Base-by-base conservation (phyloP, 176 grass and related monocot genomes). In the Ampelocalamus luodianensis region DNA sequence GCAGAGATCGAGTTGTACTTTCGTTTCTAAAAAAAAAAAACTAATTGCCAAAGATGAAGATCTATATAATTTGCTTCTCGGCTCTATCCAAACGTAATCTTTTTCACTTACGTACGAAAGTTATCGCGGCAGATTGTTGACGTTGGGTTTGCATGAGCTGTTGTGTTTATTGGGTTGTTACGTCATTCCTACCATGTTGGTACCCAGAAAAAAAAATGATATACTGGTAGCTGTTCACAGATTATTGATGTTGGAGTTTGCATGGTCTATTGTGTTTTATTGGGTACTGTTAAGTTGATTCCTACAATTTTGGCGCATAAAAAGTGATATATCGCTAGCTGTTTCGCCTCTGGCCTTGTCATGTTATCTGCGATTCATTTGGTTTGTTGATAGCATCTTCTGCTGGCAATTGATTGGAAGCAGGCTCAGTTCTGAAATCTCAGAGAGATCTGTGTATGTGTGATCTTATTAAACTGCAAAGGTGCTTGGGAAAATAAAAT, bases 31-130 rank as follows among this genome's bases (percentile, higher is more conserved):
- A n/a, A n/a, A n/a, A n/a, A n/a, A n/a, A n/a, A n/a, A n/a, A n/a
- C n/a, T n/a, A n/a, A 54, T 40, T 75, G 14, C 8, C 14, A 64
- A 8, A 65, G 32, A 64, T 84, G 29, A 36, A 40, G 3, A 59
- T 60, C 6, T 45, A 32, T 71, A 68, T 45, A 43, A 39, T 68
- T 26, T 17, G 1, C 14, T 36, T 26, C 8, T 24, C 0, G 3
- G 24, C 72, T 54, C 54, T 82, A 48, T 62, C 37, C 56, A 23
- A 80, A 51, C 45, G 38, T 38, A 68, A 17, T 78, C 18, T 10
- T 49, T 72, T 48, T 46, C 15, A 14, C 24, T 63, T 15, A 45
- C 20, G 10, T 13, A 12, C 22, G 12, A 13, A 70, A 45, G 20
- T 15, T 45, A 71, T 8, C 6, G 5, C 0, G 0, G 24, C 24